These are phyloP conservation scores for Phyllachora maydis DNA, from an alignment of 2,329 filamentous ascomycete genomes.

Conservation along the genomic window DNA sequence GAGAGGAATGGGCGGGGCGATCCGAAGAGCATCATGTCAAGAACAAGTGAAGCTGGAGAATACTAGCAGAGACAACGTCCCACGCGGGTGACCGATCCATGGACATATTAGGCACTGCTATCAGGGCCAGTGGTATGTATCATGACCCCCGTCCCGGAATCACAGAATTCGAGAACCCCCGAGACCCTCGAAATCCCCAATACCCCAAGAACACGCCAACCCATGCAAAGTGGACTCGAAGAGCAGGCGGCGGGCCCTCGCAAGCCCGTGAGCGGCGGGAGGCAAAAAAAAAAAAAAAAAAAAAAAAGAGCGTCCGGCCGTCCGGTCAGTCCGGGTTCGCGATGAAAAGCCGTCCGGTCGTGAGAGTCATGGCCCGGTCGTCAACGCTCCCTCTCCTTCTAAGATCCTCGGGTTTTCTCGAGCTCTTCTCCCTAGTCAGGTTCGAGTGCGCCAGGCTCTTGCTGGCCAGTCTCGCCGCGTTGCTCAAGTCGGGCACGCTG, in stretches of 20 bases:
- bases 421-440: slow-evolving; percentile 41
- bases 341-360: slow-evolving; percentile 55
- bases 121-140: no score
- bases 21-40: no score
- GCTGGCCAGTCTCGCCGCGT: slow-evolving; percentile 27
- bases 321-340: slow-evolving; percentile 72
- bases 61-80: no score
- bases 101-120: no score
- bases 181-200: no score
- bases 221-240: neutral
- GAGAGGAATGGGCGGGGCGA: no score
- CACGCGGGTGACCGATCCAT: no score
- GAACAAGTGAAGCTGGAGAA: no score
- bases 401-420: slow-evolving; percentile 50
- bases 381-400: slow-evolving; percentile 64
- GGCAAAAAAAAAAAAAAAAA: slow-evolving; percentile 1
- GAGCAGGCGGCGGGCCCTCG: neutral
- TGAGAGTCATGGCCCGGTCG: slow-evolving; percentile 60
- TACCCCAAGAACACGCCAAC: no score
- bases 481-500: slow-evolving; percentile 30
- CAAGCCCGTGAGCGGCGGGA: neutral
- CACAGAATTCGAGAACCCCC: no score
- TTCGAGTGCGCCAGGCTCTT: slow-evolving; percentile 37
- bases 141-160: no score
- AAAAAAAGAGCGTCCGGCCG: slow-evolving; percentile 5